Evolutionary conservation across 208 protist species (phyloP).

Genomic region (Crithidia sp.): DNA sequence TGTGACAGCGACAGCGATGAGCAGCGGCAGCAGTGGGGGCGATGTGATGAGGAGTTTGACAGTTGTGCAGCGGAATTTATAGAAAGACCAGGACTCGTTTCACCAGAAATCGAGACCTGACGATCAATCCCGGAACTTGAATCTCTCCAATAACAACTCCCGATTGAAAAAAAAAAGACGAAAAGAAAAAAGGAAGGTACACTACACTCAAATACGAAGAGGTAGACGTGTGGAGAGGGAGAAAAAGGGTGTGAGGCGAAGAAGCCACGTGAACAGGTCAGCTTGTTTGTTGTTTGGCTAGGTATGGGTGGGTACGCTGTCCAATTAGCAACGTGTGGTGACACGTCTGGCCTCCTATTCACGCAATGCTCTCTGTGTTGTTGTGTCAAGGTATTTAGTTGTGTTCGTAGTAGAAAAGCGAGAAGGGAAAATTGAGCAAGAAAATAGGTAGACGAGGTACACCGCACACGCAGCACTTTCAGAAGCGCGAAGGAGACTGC

Average conservation of each 20-base stretch:
- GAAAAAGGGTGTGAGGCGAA: neutral
- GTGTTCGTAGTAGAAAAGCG: too few relatives aligned
- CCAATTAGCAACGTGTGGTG: constrained; percentile 11
- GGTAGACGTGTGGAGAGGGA: neutral
- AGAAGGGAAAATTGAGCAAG: too few relatives aligned
- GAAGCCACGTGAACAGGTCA: neutral
- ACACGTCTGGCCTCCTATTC: constrained; percentile 6
- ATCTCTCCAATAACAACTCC: neutral
- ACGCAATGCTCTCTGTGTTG: constrained; percentile 12
- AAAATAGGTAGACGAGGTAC: too few relatives aligned
- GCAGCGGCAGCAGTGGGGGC: too few relatives aligned
- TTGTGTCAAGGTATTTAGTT: neutral
- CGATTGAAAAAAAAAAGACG: constrained; percentile 7
- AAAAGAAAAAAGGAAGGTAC: constrained; percentile 10
- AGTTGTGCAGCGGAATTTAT: too few relatives aligned
- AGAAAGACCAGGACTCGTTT: too few relatives aligned
- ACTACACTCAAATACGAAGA: neutral
- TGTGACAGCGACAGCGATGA: too few relatives aligned
- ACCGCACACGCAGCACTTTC: too few relatives aligned
- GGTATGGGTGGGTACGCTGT: constrained; percentile 1
- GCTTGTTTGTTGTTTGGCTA: neutral
- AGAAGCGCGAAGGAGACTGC: too few relatives aligned
- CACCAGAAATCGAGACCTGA: too few relatives aligned
- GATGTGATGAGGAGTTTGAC: too few relatives aligned
- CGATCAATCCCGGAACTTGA: too few relatives aligned